phyloP scores from a whole-genome alignment of 345 rosid species.

The Gossypium ekmanianum region DNA sequence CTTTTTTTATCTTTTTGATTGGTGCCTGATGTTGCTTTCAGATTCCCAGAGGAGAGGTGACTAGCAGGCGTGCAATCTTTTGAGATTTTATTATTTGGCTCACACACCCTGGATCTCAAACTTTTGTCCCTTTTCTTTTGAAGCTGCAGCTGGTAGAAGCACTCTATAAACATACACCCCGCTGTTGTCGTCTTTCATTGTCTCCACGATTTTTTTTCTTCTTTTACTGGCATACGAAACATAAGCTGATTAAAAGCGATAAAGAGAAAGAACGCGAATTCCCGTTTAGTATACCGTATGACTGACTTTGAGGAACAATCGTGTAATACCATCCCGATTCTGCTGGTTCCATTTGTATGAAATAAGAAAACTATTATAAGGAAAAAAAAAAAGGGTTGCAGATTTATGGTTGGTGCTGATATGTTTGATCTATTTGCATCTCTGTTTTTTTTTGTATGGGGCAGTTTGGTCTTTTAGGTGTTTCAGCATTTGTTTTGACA shows the following conservation, averaged over 20 bases:
- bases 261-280: constrained; percentile 8
- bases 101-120: constrained; percentile 24
- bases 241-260: constrained; percentile 18
- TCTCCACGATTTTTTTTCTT: constrained; percentile 7
- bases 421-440: background rate
- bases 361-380: constrained; percentile 13
- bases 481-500: background rate
- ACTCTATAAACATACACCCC: constrained; percentile 19
- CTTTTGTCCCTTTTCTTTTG: constrained; percentile 26
- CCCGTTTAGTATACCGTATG: constrained; percentile 17
- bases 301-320: constrained; percentile 13
- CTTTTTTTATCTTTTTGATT: constrained; percentile 3
- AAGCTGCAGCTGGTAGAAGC: constrained; percentile 38
- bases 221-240: constrained; percentile 19
- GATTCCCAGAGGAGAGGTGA: constrained; percentile 36
- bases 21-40: constrained; percentile 33
- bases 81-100: constrained; percentile 17
- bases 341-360: constrained; percentile 30
- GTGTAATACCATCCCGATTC: constrained; percentile 18
- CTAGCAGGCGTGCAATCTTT: constrained; percentile 23
- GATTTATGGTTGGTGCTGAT: constrained; percentile 13
- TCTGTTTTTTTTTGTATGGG: background rate
- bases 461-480: background rate
- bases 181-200: constrained; percentile 4
- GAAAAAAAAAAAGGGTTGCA: background rate